Conservation (phyloP, 2,329 filamentous ascomycete genomes). For the Microcyclosporella mali region DNA sequence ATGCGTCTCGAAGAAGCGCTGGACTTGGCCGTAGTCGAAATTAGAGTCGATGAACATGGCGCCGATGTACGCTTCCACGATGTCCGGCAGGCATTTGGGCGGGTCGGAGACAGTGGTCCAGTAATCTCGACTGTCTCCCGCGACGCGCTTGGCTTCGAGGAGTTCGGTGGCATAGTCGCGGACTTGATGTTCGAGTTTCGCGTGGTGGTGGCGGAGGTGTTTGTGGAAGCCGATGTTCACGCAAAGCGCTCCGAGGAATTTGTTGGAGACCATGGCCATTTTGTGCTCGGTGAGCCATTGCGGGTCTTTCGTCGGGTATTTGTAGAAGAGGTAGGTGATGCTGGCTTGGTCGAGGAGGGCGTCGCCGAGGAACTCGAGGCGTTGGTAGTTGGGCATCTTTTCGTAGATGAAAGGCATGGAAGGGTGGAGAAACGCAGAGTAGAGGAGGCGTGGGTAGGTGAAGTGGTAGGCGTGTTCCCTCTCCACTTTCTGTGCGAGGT, state of each 20-base stretch:
- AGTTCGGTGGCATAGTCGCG: conserved; percentile 54
- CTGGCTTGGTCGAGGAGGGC: conserved; percentile 79
- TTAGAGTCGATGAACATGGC: conserved; percentile 85
- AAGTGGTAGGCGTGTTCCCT: conserved; percentile 60
- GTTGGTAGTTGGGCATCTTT: conserved; percentile 79
- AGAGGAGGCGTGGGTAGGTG: conserved; percentile 65
- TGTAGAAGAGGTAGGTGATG: conserved; percentile 73
- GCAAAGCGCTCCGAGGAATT: conserved; percentile 77
- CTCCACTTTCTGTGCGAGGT: conserved; percentile 61
- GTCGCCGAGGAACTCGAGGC: conserved; percentile 88
- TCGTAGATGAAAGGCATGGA: conserved; percentile 72
- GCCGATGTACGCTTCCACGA: conserved; percentile 82
- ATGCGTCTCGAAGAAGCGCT: conserved; percentile 68
- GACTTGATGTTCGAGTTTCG: conserved; percentile 48
- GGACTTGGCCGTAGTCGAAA: conserved; percentile 69
- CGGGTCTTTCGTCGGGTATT: conserved; percentile 72
- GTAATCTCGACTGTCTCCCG: conserved; percentile 55
- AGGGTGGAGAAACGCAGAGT: conserved; percentile 82
- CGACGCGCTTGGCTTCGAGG: conserved; percentile 45
- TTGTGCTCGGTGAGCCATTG: conserved; percentile 99
- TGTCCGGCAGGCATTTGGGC: conserved; percentile 75
- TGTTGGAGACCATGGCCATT: conserved; percentile 98
- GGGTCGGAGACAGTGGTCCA: conserved; percentile 61
- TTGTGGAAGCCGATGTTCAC: conserved; percentile 72
- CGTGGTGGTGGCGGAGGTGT: conserved; percentile 54